Conservation (phyloP, 148 eudicot genomes). For the Cornus controversa region DNA sequence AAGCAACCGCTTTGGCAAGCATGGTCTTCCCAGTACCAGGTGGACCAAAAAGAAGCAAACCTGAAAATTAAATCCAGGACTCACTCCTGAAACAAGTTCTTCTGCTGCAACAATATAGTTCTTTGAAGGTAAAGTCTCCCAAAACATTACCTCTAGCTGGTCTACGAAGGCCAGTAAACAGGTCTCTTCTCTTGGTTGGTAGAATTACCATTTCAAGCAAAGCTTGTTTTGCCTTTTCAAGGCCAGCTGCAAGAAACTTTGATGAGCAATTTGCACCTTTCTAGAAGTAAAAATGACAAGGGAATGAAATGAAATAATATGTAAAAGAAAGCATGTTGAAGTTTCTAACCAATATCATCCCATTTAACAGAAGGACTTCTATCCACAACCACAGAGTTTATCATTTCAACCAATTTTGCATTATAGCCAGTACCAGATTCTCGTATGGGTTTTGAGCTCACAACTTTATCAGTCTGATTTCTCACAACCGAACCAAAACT, state of each 20-base stretch:
- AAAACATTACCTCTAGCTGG: conserved; percentile 77
- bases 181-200: conserved; percentile 88
- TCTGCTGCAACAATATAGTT: not conserved
- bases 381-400: conserved; percentile 88
- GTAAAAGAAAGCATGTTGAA: conserved; percentile 1
- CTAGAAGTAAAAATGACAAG: not conserved
- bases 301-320: conserved; percentile 4
- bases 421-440: conserved; percentile 56
- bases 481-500: conserved; percentile 31
- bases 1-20: conserved; percentile 99
- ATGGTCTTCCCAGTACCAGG: conserved; percentile 99
- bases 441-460: conserved; percentile 51
- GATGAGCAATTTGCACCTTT: conserved; percentile 3
- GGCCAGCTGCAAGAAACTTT: conserved; percentile 71
- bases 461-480: conserved; percentile 34
- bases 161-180: conserved; percentile 93
- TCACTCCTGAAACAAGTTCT: not conserved
- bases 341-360: conserved; percentile 89
- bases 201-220: conserved; percentile 91
- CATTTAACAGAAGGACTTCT: conserved; percentile 96
- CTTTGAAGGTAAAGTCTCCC: conserved; percentile 1
- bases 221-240: conserved; percentile 95
- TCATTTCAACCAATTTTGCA: conserved; percentile 80
- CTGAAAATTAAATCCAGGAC: conserved; percentile 33
- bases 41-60: conserved; percentile 97